Evolutionary conservation across 257 asterid species (phyloP), one percentile per base, ranked within the genome.

Genomic region (Gentiana macrophylla): DNA sequence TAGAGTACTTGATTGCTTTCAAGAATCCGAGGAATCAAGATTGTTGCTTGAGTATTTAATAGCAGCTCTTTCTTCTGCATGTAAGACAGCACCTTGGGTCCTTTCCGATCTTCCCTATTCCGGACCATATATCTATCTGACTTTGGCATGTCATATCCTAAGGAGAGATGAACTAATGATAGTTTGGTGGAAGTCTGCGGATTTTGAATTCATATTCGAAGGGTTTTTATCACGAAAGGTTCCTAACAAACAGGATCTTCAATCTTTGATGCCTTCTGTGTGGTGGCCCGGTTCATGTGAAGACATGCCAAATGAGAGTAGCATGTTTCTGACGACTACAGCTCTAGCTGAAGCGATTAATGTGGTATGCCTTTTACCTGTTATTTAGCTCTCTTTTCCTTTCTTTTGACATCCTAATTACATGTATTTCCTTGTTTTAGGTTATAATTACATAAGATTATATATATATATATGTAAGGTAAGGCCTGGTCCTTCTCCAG

Each of bases 241-340:
- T 70, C 96, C 95, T 15, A 86, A 80, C 71, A 86, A 84, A 67
- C 91, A 82, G 58, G 98, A 90, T 71, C 95, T 90, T 56, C 96
- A 80, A 59, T 77, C 81, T 69, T 62, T 90, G 74, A 82, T 90
- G 74, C 96, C 98, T 74, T 82, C 88, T 35, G 94, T 90, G 12
- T 90, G 94, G 94, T 90, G 96, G 95, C 89, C 95, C 67, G 96
- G 94, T 59, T 82, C 96, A 57, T 74, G 72, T 68, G 98, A 86
- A 70, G 95, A 90, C 57, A 61, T 75, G 49, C 78, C 86, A 55
- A 74, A 77, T 50, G 96, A 84, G 77, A 82, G 77, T 66, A 76
- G 95, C 86, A 83, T 90, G 98, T 55, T 72, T 44, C 78, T 86
- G 74, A 86, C 98, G 7, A 84, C 98, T 37, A 71, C 84, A 37